Base-by-base conservation (phyloP, 2,329 filamentous ascomycete genomes). In the Mollisia scopiformis region DNA sequence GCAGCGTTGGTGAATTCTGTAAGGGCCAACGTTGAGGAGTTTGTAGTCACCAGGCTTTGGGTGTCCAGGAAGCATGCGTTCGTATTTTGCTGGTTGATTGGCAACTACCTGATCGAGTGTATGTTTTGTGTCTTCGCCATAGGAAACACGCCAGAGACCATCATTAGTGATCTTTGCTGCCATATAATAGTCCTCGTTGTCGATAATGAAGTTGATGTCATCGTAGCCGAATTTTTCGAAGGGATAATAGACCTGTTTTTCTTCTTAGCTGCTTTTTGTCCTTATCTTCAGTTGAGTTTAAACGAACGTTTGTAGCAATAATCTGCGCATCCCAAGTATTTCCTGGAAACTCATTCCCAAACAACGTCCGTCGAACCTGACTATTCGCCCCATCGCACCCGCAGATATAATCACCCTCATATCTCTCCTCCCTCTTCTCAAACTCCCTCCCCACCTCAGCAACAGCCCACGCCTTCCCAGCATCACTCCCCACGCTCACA, bases 141-240 rank as follows among this genome's bases (percentile, higher is more conserved):
- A 89, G 0, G 86, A 86, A 35, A 89, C 82, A 14, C 86, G 82
- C 76, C 86, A 89, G 10, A 89, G 73, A 0, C 84, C 84, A 57
- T 88, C 84, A 2, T 74, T 75, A 1, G 81, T 84, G 63, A 89
- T 84, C 43, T 78, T 81, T 2, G 86, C 85, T 1, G 84, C 84
- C 84, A 88, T 86, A 75, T 84, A 77, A 72, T 84, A 88, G 67
- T 89, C 78, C 23, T 84, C 80, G 0, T 85, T 85, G 64, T 89
- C 80, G 31, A 88, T 78, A 64, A 87, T 83, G 71, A 88, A 88
- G 70, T 86, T 86, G 13, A 80, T 79, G 64, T 87, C 83, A 57
- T 78, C 73, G 66, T 78, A 86, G 27, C 78, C 80, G 64, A 79
- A 84, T 62, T 81, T 81, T 6, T 78, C 75, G 60, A 88, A 86